Percentiles rank a stretch among this genome's conserved stretches.
phyloP scores from a whole-genome alignment of 495 filamentous ascomycete species.

The Lophiotrema nucula region DNA sequence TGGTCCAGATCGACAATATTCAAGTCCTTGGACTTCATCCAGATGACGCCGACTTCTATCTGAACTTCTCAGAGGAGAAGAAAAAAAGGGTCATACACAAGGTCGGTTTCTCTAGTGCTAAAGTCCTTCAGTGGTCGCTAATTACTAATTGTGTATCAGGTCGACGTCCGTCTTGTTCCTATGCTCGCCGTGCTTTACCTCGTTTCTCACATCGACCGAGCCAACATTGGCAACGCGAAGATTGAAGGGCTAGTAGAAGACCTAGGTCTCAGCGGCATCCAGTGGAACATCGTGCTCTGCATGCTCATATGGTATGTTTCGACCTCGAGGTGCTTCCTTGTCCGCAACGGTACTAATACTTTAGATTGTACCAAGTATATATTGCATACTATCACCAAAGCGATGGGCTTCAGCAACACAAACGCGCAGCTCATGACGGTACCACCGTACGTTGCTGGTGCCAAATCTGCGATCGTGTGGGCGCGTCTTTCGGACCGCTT shows the following conservation, averaged over 20 bases:
- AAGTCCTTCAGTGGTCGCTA: too few relatives aligned
- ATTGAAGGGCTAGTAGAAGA: constrained; percentile 7
- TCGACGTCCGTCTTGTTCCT: constrained; percentile 41
- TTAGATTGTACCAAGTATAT: too few relatives aligned
- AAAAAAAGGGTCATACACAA: constrained; percentile 29
- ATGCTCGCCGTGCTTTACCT: constrained; percentile 47
- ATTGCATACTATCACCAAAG: too few relatives aligned
- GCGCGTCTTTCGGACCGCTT: constrained; percentile 51
- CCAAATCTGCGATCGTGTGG: constrained; percentile 50
- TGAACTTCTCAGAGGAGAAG: background rate
- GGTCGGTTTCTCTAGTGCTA: too few relatives aligned
- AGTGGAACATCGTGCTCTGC: constrained; percentile 19
- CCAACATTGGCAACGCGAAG: constrained; percentile 21
- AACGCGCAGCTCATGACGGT: constrained; percentile 56
- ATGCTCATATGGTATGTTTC: too few relatives aligned
- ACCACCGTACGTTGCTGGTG: constrained; percentile 56
- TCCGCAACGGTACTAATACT: too few relatives aligned
- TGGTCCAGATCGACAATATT: too few relatives aligned
- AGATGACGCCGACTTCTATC: constrained; percentile 4
- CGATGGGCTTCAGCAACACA: constrained; percentile 54
- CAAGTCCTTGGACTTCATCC: background rate
- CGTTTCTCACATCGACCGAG: constrained; percentile 49
- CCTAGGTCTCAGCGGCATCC: constrained; percentile 2
- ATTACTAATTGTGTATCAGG: background rate
- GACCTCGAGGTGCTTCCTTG: too few relatives aligned